A percentile compares a stretch with the other conserved stretches of the same genome.
Conservation (phyloP, 208 protist species). For the Wallacemonas sp. region DNA sequence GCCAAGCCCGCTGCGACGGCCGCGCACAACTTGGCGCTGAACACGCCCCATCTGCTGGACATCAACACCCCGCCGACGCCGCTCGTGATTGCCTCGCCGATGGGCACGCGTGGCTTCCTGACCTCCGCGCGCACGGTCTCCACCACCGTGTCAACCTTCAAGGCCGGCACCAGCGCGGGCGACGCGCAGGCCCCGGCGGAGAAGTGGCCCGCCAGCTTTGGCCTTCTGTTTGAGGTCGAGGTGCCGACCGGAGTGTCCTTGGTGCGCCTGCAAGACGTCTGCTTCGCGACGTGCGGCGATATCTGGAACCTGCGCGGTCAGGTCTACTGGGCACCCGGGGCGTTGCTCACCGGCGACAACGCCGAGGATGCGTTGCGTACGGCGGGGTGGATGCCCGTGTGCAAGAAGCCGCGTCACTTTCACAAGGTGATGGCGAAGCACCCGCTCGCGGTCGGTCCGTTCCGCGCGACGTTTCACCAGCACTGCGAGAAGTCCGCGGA, state of each 20-base stretch:
- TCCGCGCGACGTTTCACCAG: slow-evolving; percentile 6
- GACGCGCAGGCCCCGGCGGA: not conserved
- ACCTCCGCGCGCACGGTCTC: slow-evolving; percentile 1
- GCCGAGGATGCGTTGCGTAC: not conserved
- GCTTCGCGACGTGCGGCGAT: slow-evolving; percentile 14
- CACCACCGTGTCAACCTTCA: not conserved
- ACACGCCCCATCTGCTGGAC: not conserved
- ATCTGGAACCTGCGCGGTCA: slow-evolving; percentile 4
- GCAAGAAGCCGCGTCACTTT: slow-evolving; percentile 14
- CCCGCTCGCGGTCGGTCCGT: slow-evolving; percentile 1
- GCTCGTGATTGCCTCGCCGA: slow-evolving; percentile 10
- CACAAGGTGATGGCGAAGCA: slow-evolving; percentile 16
- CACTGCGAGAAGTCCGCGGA: not conserved
- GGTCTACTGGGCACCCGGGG: slow-evolving; percentile 6
- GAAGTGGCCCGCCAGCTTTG: slow-evolving; percentile 8
- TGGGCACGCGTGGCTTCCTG: slow-evolving; percentile 16
- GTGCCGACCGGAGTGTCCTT: slow-evolving; percentile 7
- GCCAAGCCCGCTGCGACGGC: slow-evolving; percentile 6
- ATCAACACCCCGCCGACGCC: slow-evolving; percentile 6
- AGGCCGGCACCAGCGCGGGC: not conserved
- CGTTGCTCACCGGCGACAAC: slow-evolving; percentile 11
- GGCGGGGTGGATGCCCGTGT: slow-evolving; percentile 10
- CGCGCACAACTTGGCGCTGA: not conserved
- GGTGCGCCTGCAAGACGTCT: slow-evolving; percentile 8
- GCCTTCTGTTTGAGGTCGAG: slow-evolving; percentile 14